Evolutionary conservation across 2,329 filamentous ascomycete genomes (phyloP).

Genomic region (Chaetomium sp.): DNA sequence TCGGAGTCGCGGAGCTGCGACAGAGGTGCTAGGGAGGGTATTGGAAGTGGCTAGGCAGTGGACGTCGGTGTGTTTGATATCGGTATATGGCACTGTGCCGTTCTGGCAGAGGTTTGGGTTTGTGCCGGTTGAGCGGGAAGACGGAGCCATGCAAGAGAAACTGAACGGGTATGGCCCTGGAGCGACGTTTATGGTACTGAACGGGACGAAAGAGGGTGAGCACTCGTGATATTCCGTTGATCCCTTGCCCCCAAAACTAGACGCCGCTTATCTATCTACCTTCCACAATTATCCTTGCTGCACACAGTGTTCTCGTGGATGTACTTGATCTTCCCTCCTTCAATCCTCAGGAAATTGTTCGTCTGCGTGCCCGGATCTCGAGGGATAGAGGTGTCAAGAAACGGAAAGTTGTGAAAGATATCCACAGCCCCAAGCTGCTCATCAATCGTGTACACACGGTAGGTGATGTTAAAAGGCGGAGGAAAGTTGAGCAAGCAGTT

Average conservation of each 20-base stretch:
- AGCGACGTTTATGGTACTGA: slow-evolving; percentile 25
- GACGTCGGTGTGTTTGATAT: slow-evolving; percentile 28
- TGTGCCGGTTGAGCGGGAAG: slow-evolving; percentile 14
- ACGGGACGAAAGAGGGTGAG: not conserved
- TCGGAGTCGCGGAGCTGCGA: slow-evolving; percentile 27
- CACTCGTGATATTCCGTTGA: not conserved
- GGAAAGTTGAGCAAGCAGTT: slow-evolving; percentile 18
- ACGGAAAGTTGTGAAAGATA: slow-evolving; percentile 25
- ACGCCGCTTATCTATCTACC: no score
- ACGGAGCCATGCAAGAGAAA: slow-evolving; percentile 26
- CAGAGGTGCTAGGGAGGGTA: slow-evolving; percentile 22
- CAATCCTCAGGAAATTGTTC: slow-evolving; percentile 23
- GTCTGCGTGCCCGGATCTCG: slow-evolving; percentile 23
- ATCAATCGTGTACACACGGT: slow-evolving; percentile 25
- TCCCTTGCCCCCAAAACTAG: no score
- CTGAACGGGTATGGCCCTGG: slow-evolving; percentile 29
- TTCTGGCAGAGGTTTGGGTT: slow-evolving; percentile 33
- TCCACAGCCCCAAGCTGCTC: slow-evolving; percentile 23
- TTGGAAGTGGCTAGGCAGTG: slow-evolving; percentile 24
- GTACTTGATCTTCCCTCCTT: slow-evolving; percentile 24
- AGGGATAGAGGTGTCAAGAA: slow-evolving; percentile 20
- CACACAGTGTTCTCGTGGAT: slow-evolving; percentile 21
- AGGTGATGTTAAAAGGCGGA: slow-evolving; percentile 18
- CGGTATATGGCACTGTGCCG: slow-evolving; percentile 30
- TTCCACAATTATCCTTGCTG: slow-evolving; percentile 14